Percentiles rank a stretch among this genome's conserved stretches.
Conservation (phyloP, 225 moss, liverwort and hornwort species). For the Physcomitrellopsis africana region DNA sequence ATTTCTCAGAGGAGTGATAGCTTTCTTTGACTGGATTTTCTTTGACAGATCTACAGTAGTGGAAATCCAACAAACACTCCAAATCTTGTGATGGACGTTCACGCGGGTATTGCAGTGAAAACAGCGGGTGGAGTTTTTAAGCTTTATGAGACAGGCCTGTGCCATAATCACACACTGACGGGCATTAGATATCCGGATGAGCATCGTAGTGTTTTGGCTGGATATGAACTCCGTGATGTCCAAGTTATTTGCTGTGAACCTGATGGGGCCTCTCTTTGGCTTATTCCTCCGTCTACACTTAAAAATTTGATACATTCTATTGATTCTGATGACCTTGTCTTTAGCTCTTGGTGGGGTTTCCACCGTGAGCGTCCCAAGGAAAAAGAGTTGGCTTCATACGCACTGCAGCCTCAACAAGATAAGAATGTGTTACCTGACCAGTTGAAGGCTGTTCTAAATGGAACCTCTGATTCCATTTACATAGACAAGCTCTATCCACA, state of each 20-base stretch:
- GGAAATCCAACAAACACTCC: conserved; percentile 93
- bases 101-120: conserved; percentile 67
- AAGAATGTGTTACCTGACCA: conserved; percentile 54
- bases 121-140: conserved; percentile 79
- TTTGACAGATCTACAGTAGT: conserved; percentile 78
- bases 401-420: conserved; percentile 28
- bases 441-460: conserved; percentile 75
- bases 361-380: conserved; percentile 84
- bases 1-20: conserved; percentile 12
- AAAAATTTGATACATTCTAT: conserved; percentile 74
- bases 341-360: conserved; percentile 77
- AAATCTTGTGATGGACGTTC: conserved; percentile 77
- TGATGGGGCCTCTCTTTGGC: conserved; percentile 86
- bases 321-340: conserved; percentile 66
- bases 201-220: conserved; percentile 27
- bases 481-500: conserved; percentile 69
- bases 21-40: neutral
- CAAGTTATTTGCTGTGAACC: conserved; percentile 93
- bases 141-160: conserved; percentile 87
- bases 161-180: conserved; percentile 70
- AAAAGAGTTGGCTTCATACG: conserved; percentile 49
- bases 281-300: conserved; percentile 83
- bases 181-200: conserved; percentile 25
- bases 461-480: conserved; percentile 69
- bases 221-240: conserved; percentile 67